Percentiles rank a stretch among this genome's conserved stretches.
Conservation (phyloP, 495 filamentous ascomycete species). For the Opeltia flavorubescens region DNA sequence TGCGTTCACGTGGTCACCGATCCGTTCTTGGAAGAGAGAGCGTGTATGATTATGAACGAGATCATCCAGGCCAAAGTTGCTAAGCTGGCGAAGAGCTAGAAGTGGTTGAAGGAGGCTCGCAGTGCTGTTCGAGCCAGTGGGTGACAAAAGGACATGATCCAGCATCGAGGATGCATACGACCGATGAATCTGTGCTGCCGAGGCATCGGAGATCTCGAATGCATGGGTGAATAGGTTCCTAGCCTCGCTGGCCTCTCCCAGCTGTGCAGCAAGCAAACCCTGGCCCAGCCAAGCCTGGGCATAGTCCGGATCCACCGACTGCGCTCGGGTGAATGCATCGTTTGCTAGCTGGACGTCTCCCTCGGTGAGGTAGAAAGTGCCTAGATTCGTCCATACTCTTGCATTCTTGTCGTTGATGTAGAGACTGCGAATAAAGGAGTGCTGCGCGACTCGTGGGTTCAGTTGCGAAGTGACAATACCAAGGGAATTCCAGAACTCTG, state of each 20-base stretch:
- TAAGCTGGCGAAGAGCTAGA: conserved; percentile 75
- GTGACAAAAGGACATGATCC: conserved; percentile 50
- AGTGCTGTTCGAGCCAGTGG: conserved; percentile 43
- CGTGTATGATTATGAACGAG: conserved; percentile 61
- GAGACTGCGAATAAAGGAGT: conserved; percentile 83
- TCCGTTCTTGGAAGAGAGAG: conserved; percentile 68
- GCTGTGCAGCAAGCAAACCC: conserved; percentile 63
- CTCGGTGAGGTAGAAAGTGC: conserved; percentile 71
- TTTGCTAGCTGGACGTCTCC: conserved; percentile 73
- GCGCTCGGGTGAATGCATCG: conserved; percentile 75
- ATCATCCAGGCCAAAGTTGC: conserved; percentile 49
- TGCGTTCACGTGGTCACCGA: conserved; percentile 50
- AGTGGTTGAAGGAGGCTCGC: conserved; percentile 57
- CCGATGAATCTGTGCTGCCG: conserved; percentile 52
- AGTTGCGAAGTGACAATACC: conserved; percentile 76
- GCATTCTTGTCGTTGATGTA: conserved; percentile 81
- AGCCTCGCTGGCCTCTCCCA: conserved; percentile 62
- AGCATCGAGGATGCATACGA: conserved; percentile 69
- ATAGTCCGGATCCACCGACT: conserved; percentile 88
- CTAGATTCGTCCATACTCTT: conserved; percentile 80
- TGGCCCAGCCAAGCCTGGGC: conserved; percentile 89
- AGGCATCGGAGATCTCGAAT: conserved; percentile 75
- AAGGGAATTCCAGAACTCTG: conserved; percentile 95
- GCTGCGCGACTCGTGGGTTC: conserved; percentile 81
- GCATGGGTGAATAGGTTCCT: conserved; percentile 83